Conservation (phyloP, 306 rosid genomes). For the Begonia masoniana region DNA sequence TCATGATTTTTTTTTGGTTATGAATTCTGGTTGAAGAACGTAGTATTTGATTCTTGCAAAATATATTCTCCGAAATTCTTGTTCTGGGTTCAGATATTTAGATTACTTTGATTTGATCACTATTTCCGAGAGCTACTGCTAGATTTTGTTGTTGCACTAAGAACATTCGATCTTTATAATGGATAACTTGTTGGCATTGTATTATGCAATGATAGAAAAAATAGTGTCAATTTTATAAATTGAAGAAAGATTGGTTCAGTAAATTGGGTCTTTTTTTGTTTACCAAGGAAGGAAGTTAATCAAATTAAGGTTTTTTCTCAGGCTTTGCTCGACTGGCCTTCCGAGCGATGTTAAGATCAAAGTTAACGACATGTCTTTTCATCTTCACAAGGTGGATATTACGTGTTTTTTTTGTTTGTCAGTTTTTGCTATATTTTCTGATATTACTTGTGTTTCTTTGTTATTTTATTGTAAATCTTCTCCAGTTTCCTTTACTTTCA, state of each 20-base stretch:
- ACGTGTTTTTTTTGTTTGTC: neutral
- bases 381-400: constrained; percentile 61
- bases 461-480: constrained; percentile 1
- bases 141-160: neutral
- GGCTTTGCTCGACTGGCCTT: constrained; percentile 70
- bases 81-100: neutral
- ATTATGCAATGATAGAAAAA: too few species aligned
- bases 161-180: neutral
- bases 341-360: constrained; percentile 56
- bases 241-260: neutral
- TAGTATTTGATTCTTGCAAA: too few species aligned
- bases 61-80: too few species aligned
- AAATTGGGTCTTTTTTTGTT: neutral
- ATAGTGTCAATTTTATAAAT: neutral
- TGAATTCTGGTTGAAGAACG: neutral
- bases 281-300: neutral
- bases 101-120: neutral
- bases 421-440: constrained; percentile 7
- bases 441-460: constrained; percentile 2
- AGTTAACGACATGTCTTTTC: constrained; percentile 60
- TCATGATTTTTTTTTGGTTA: neutral
- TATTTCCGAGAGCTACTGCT: neutral
- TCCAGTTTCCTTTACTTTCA: constrained; percentile 81
- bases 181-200: too few species aligned
- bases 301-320: constrained; percentile 17